These are phyloP conservation scores for Solanum medicagineum DNA, from an alignment of 257 asterid genomes.

Conservation along the genomic window DNA sequence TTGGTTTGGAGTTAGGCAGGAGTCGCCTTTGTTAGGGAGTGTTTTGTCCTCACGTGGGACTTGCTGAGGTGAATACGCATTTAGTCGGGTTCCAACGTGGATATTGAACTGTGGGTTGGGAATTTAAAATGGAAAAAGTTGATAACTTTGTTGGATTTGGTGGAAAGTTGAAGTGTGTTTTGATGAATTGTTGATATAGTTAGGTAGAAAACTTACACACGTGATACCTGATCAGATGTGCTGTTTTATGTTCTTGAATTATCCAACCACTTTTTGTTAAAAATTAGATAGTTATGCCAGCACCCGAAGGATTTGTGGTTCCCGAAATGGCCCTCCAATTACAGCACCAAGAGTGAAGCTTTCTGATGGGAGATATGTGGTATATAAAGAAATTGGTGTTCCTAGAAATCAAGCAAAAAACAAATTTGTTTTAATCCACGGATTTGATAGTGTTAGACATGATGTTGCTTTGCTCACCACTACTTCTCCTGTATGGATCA, in stretches of 20 bases:
- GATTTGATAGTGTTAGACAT: conserved; percentile 46
- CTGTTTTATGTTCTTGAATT: neutral
- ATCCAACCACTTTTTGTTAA: neutral
- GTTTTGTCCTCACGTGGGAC: neutral
- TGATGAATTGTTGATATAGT: neutral
- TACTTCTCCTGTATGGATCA: conserved; percentile 34
- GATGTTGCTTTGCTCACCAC: conserved; percentile 20
- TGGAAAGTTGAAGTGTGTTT: neutral
- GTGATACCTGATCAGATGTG: no score
- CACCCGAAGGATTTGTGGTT: conserved; percentile 52
- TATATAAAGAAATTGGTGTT: conserved; percentile 67
- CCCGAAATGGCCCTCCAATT: conserved; percentile 51
- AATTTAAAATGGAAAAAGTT: no score
- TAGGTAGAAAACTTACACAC: no score
- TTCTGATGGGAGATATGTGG: conserved; percentile 73
- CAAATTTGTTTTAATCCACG: conserved; percentile 60
- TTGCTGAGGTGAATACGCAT: neutral
- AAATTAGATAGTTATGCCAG: conserved; percentile 28
- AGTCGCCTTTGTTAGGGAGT: neutral
- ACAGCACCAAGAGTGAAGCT: conserved; percentile 70
- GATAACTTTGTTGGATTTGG: no score
- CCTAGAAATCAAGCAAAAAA: conserved; percentile 52
- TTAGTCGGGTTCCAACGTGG: neutral
- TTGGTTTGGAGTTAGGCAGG: neutral
- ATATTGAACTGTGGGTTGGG: no score